Conservation (phyloP, 441 rosid genomes). For the Jatropha podagrica region DNA sequence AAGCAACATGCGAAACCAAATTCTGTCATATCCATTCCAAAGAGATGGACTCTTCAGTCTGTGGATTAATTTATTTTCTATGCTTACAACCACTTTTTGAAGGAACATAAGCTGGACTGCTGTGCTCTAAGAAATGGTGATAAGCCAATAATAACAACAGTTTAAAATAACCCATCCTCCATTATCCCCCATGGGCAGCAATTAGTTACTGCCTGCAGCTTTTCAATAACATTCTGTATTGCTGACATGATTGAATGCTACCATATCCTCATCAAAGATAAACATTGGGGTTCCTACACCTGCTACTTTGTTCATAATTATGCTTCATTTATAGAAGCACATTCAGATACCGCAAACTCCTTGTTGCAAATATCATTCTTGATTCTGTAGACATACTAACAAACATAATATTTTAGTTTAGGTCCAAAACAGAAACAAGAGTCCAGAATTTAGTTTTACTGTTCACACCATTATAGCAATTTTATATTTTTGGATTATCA, state of each 20-base stretch:
- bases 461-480: no score
- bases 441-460: no score
- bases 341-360: not conserved
- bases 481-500: no score
- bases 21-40: not conserved
- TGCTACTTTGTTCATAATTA: not conserved
- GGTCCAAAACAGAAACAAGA: not conserved
- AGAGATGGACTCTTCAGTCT: not conserved
- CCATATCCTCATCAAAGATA: not conserved
- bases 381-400: not conserved
- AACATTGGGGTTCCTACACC: not conserved
- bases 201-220: not conserved
- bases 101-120: not conserved
- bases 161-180: not conserved
- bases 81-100: not conserved
- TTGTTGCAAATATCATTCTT: not conserved
- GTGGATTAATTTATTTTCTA: not conserved
- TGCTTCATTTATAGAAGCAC: constrained; percentile 2
- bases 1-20: not conserved
- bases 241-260: not conserved
- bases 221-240: not conserved
- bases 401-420: not conserved
- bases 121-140: not conserved
- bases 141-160: not conserved
- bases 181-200: not conserved